Conservation (phyloP, 2,329 filamentous ascomycete genomes). For the Ceratocystis diversiconidia region DNA sequence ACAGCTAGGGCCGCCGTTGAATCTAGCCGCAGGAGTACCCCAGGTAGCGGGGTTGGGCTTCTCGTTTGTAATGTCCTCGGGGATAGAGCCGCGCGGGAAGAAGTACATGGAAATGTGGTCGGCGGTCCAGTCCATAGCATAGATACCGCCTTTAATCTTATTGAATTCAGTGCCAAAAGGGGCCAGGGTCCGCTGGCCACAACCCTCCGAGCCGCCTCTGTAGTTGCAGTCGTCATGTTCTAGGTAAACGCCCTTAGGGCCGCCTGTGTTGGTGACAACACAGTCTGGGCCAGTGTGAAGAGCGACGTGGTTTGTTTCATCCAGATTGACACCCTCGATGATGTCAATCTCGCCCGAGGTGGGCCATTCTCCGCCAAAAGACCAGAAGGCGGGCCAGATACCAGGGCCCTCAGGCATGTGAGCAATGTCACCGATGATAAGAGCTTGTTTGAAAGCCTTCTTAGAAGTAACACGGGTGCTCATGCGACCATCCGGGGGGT, state of each 20-base stretch:
- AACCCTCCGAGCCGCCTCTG: slow-evolving; percentile 41
- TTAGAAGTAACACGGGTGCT: slow-evolving; percentile 60
- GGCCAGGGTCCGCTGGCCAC: slow-evolving; percentile 37
- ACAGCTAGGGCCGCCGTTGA: slow-evolving; percentile 52
- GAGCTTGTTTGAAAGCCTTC: slow-evolving; percentile 50
- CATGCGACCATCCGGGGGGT: slow-evolving; percentile 44
- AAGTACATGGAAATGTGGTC: slow-evolving; percentile 64
- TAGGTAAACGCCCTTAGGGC: slow-evolving; percentile 32
- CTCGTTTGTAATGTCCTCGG: slow-evolving; percentile 44
- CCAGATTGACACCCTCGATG: slow-evolving; percentile 60
- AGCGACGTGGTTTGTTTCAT: slow-evolving; percentile 45
- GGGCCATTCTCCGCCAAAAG: slow-evolving; percentile 57
- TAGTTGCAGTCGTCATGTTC: slow-evolving; percentile 43
- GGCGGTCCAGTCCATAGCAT: slow-evolving; percentile 63
- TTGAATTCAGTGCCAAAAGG: slow-evolving; percentile 62
- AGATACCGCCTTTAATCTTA: slow-evolving; percentile 51
- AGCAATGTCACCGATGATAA: slow-evolving; percentile 57
- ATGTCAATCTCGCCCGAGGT: slow-evolving; percentile 62
- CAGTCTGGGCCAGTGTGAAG: slow-evolving; percentile 55
- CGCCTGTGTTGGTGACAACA: slow-evolving; percentile 38
- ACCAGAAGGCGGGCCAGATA: slow-evolving; percentile 63
- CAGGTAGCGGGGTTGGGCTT: slow-evolving; percentile 52
- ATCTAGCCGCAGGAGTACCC: slow-evolving; percentile 54
- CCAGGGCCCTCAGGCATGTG: slow-evolving; percentile 61
- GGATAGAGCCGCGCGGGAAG: slow-evolving; percentile 55